A percentile compares a stretch with the other conserved stretches of the same genome.
phyloP scores from a whole-genome alignment of 768 basidiomycete species.

The Galerina sulciceps region DNA sequence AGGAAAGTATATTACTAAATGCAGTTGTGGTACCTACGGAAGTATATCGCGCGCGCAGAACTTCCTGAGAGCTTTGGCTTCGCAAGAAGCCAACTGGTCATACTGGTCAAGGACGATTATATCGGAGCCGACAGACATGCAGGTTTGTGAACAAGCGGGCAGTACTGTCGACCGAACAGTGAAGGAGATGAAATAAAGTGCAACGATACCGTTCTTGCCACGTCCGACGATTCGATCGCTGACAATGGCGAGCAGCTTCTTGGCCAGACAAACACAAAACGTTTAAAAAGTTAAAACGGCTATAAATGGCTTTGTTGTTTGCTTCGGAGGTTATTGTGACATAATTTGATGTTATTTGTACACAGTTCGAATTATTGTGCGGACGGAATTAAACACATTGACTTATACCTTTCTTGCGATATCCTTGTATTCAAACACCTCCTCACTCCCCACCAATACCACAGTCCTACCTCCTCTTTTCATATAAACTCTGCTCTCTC shows the following conservation, averaged over 20 bases:
- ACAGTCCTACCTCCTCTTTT: conserved; percentile 6
- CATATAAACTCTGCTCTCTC: conserved; percentile 1
- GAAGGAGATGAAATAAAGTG: too few species aligned
- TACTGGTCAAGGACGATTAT: too few species aligned
- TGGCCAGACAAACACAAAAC: neutral
- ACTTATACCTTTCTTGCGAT: conserved; percentile 21
- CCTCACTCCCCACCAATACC: conserved; percentile 9
- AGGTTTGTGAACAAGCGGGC: too few species aligned
- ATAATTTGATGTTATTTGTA: conserved; percentile 26
- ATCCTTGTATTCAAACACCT: conserved; percentile 6
- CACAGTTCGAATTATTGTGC: conserved; percentile 29
- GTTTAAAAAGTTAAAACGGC: neutral
- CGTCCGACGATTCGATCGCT: too few species aligned
- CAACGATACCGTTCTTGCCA: too few species aligned
- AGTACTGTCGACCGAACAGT: too few species aligned
- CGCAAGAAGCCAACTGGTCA: too few species aligned
- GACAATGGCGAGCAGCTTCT: neutral
- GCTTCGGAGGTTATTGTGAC: conserved; percentile 15
- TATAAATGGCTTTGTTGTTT: conserved; percentile 5
- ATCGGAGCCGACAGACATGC: too few species aligned
- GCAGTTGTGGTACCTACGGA: neutral
- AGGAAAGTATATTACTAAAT: conserved; percentile 14
- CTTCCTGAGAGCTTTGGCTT: too few species aligned
- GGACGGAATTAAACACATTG: conserved; percentile 8
- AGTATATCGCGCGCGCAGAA: neutral